Conservation (phyloP, 495 filamentous ascomycete species). For the Oidiodendron maius region DNA sequence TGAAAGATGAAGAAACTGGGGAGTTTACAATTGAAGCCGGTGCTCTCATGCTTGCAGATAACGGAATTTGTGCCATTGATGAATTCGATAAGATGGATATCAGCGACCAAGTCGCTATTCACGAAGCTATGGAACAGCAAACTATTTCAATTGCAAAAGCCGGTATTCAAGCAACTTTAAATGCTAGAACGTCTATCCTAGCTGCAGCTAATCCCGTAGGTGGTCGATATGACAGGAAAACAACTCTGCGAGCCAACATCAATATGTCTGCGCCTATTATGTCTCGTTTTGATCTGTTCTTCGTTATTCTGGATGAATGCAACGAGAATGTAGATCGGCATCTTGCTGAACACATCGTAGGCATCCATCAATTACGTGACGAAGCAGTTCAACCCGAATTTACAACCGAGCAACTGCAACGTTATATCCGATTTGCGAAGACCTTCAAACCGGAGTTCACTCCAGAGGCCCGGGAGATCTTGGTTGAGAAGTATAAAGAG, state of each 20-base stretch:
- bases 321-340: conserved; percentile 87
- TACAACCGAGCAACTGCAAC: conserved; percentile 92
- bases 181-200: conserved; percentile 89
- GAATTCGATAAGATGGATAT: conserved; percentile 99
- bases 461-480: conserved; percentile 72
- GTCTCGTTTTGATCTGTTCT: conserved; percentile 98
- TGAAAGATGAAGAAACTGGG: conserved; percentile 96
- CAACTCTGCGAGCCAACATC: conserved; percentile 86
- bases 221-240: conserved; percentile 93
- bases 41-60: conserved; percentile 96
- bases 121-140: conserved; percentile 99
- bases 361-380: conserved; percentile 87
- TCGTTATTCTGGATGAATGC: conserved; percentile 95
- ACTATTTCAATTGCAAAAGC: conserved; percentile 99
- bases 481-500: conserved; percentile 95
- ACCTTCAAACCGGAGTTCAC: conserved; percentile 94
- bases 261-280: conserved; percentile 99
- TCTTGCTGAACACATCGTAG: conserved; percentile 90
- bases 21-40: conserved; percentile 99
- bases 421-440: conserved; percentile 93
- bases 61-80: conserved; percentile 96
- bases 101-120: conserved; percentile 93
- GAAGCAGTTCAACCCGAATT: conserved; percentile 87
- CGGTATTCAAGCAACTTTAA: conserved; percentile 96
- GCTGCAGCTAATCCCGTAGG: conserved; percentile 96